Percentiles rank a stretch among this genome's conserved stretches.
These are phyloP conservation scores for Fusarium sp. DNA, from an alignment of 2,329 filamentous ascomycete species.

Conservation along the genomic window DNA sequence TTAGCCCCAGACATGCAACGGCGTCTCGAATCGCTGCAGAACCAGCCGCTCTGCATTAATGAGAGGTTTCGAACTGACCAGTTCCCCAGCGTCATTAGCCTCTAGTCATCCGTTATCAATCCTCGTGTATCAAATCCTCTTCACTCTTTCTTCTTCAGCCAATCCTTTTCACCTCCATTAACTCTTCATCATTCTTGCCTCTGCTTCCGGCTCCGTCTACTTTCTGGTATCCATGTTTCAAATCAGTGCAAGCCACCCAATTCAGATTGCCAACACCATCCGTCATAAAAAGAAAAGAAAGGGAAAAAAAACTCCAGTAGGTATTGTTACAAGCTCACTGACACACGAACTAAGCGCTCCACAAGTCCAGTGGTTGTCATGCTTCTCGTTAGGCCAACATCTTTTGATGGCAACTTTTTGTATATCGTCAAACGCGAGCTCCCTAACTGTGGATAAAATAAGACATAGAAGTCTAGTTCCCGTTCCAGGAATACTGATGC, in stretches of 20 bases:
- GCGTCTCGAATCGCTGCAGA: slow-evolving; percentile 23
- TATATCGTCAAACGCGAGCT: slow-evolving; percentile 35
- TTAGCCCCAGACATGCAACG: slow-evolving; percentile 23
- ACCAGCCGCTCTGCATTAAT: slow-evolving; percentile 6
- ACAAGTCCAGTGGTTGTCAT: slow-evolving; percentile 35
- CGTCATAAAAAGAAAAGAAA: slow-evolving; percentile 22
- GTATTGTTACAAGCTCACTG: slow-evolving; percentile 43
- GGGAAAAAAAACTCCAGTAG: slow-evolving; percentile 32
- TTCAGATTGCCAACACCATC: slow-evolving; percentile 40
- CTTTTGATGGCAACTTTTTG: slow-evolving; percentile 28
- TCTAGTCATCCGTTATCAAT: slow-evolving; percentile 29
- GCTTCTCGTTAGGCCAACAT: slow-evolving; percentile 33
- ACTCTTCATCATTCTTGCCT: slow-evolving; percentile 1
- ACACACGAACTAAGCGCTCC: slow-evolving; percentile 35
- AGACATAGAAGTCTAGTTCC: slow-evolving; percentile 48
- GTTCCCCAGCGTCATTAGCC: slow-evolving; percentile 17
- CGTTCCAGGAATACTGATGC: slow-evolving; percentile 67
- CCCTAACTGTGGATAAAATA: slow-evolving; percentile 6
- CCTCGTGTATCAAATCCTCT: slow-evolving; percentile 23
- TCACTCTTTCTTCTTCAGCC: neutral
- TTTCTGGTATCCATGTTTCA: slow-evolving; percentile 31
- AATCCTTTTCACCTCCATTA: slow-evolving; percentile 19
- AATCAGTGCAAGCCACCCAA: slow-evolving; percentile 36
- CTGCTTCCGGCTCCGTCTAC: slow-evolving; percentile 25
- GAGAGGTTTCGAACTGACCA: slow-evolving; percentile 13